Evolutionary conservation across 257 asterid species (phyloP).

Genomic region (Solanum corneliomulleri): DNA sequence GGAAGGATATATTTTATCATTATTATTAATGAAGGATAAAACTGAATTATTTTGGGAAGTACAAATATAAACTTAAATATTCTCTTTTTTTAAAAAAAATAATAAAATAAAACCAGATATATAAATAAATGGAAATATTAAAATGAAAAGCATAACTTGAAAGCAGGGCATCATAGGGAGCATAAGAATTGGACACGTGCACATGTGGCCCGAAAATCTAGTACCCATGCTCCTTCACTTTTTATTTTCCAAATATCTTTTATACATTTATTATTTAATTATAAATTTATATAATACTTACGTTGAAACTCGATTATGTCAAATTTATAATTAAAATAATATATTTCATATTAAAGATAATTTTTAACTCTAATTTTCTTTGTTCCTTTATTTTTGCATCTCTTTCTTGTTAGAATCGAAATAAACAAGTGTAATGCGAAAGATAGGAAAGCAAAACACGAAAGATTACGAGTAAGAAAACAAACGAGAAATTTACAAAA

Average conservation of each 20-base stretch:
- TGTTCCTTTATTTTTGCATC: background rate
- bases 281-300: background rate
- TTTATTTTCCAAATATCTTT: background rate
- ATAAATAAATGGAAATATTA: background rate
- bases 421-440: too few species aligned
- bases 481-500: too few species aligned
- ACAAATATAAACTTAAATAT: background rate
- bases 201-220: constrained; percentile 17
- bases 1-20: background rate
- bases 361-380: background rate
- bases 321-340: background rate
- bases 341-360: background rate
- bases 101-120: background rate
- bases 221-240: constrained; percentile 7
- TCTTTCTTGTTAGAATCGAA: background rate
- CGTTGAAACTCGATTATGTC: background rate
- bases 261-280: background rate
- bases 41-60: background rate
- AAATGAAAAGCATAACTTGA: background rate
- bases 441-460: too few species aligned
- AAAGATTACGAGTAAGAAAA: too few species aligned
- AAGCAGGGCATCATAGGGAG: background rate
- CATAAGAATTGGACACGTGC: constrained; percentile 6
- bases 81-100: background rate
- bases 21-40: background rate